Conservation (phyloP, 176 grass and related monocot species). For the Eragrostis curvula region DNA sequence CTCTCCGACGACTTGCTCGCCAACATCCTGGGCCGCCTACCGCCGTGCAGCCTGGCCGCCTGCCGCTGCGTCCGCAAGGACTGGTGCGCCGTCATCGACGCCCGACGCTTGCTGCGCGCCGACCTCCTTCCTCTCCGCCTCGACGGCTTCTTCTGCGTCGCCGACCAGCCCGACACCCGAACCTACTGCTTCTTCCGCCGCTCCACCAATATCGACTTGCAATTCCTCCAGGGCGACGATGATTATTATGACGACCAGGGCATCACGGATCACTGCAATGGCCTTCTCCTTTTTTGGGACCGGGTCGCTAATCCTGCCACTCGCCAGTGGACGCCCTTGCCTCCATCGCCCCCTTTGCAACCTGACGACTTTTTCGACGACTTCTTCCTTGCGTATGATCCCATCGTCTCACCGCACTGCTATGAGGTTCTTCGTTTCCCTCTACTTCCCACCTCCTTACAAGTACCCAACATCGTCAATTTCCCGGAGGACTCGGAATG, state of each 20-base stretch:
- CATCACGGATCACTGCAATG: not conserved
- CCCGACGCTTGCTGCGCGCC: not conserved
- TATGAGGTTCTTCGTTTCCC: slow-evolving; percentile 5
- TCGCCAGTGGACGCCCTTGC: not conserved
- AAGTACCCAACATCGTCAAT: no score
- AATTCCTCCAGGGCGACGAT: no score
- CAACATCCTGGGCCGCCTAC: not conserved
- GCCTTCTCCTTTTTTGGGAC: not conserved
- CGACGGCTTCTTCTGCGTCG: not conserved
- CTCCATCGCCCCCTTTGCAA: not conserved
- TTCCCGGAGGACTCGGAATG: no score
- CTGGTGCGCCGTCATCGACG: not conserved
- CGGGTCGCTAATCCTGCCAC: not conserved
- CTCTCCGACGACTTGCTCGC: not conserved
- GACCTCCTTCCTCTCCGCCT: not conserved
- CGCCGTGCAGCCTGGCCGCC: not conserved
- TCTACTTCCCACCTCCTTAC: not conserved
- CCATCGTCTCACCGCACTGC: not conserved
- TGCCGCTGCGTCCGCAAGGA: not conserved
- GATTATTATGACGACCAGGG: no score
- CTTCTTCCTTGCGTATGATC: not conserved
- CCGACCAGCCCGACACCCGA: no score
- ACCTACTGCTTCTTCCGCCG: not conserved
- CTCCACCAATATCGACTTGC: no score
- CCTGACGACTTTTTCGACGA: no score